Conservation (phyloP, 371 early-diverging fungal species). For the Mucor saturninus region DNA sequence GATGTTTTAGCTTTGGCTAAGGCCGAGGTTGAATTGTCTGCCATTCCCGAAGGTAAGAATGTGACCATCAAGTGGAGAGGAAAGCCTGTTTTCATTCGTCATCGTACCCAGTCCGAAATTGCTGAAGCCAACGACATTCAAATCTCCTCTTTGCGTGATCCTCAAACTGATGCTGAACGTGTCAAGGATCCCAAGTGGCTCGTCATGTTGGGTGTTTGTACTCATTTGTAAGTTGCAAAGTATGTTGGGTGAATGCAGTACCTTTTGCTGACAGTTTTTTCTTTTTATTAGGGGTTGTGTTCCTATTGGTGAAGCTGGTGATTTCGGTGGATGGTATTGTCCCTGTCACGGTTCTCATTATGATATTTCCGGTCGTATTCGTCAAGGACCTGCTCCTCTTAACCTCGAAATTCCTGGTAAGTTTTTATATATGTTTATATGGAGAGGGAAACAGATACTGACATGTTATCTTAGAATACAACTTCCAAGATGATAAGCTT, state of each 20-base stretch:
- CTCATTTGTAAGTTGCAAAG: conserved; percentile 76
- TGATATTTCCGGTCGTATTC: conserved; percentile 94
- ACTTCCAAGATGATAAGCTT: conserved; percentile 52
- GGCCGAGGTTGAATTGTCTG: conserved; percentile 90
- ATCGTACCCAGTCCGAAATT: conserved; percentile 95
- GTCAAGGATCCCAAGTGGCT: conserved; percentile 95
- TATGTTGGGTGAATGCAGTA: background rate
- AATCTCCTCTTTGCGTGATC: conserved; percentile 86
- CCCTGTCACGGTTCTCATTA: conserved; percentile 99
- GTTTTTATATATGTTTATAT: background rate
- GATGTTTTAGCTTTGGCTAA: conserved; percentile 98
- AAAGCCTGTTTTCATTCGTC: conserved; percentile 97
- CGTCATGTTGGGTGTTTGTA: conserved; percentile 97
- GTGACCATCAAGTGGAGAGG: conserved; percentile 98
- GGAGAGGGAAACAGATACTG: background rate
- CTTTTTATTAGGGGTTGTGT: conserved; percentile 83
- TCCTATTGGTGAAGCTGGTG: conserved; percentile 97
- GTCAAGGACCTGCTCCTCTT: conserved; percentile 98
- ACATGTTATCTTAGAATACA: conserved; percentile 43
- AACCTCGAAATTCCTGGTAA: conserved; percentile 94
- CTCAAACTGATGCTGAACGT: conserved; percentile 91
- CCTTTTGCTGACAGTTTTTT: too few species aligned
- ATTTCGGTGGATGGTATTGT: conserved; percentile 98
- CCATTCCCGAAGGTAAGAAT: conserved; percentile 96
- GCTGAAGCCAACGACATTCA: conserved; percentile 86